A percentile compares a stretch with the other conserved stretches of the same genome.
phyloP scores from a whole-genome alignment of 805 yeast species.

The Wickerhamiella dianesei region DNA sequence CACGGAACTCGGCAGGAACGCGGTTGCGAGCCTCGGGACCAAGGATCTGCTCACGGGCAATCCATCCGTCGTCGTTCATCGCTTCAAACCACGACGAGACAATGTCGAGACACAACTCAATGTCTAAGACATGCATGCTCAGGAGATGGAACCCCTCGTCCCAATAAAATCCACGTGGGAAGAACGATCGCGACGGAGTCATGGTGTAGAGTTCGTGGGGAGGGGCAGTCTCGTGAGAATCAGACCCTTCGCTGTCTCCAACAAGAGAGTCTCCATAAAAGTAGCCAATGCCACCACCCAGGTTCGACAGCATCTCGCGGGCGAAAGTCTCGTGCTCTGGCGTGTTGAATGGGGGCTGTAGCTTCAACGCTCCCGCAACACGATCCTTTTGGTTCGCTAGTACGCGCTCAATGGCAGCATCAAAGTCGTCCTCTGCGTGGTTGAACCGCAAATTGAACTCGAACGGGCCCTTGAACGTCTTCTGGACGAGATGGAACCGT shows the following conservation, averaged over 20 bases:
- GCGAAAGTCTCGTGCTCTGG: constrained; percentile 44
- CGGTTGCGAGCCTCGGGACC: constrained; percentile 82
- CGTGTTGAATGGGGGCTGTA: constrained; percentile 41
- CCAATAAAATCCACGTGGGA: constrained; percentile 97
- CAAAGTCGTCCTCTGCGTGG: constrained; percentile 10
- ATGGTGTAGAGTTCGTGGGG: constrained; percentile 66
- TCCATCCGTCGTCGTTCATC: constrained; percentile 90
- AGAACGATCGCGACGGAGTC: constrained; percentile 86
- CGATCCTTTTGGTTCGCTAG: constrained; percentile 30
- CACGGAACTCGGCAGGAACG: constrained; percentile 73
- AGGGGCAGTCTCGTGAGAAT: constrained; percentile 20
- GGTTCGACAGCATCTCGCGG: constrained; percentile 63
- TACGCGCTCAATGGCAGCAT: constrained; percentile 23
- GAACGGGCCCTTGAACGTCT: constrained; percentile 56
- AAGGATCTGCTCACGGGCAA: constrained; percentile 86
- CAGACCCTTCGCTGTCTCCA: constrained; percentile 55
- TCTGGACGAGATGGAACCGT: constrained; percentile 67
- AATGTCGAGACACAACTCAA: constrained; percentile 67
- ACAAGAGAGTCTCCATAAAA: constrained; percentile 74
- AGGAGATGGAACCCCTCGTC: constrained; percentile 94
- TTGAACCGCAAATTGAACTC: constrained; percentile 56
- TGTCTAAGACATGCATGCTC: constrained; percentile 69
- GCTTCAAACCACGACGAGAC: constrained; percentile 75
- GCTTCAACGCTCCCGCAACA: constrained; percentile 11
- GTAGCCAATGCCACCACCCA: constrained; percentile 83